Base-by-base conservation (phyloP, 371 early-diverging fungal genomes). In the Cokeromyces recurvatus region DNA sequence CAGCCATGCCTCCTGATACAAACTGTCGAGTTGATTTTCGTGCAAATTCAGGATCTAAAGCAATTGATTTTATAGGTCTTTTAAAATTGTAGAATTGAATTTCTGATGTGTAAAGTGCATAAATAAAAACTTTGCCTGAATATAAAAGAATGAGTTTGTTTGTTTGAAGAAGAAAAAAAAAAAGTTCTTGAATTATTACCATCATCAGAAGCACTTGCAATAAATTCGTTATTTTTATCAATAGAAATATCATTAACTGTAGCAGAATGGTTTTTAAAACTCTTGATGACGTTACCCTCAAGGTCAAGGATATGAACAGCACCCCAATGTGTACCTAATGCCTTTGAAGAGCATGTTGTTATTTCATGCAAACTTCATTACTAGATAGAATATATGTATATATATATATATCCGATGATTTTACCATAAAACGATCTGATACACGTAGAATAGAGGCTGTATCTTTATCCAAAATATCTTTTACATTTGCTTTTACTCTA, bases 271-370 rank as follows among this genome's bases (percentile, higher is more conserved):
- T 81, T 75, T 36, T 78, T 82, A 62, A 84, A 88, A 36, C 74
- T 77, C 65, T 90, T 90, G 24, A 92, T 82, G 17, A 84, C 72
- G 51, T 92, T 94, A 44, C 98, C 98, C 32, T 86, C 85, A 46
- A 92, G 85, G 64, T 97, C 98, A 36, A 96, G 75, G 42, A 97
- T 82, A 46, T 91, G 83, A 9, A 97, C 84, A 25, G 79, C 74
- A 41, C 98, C 97, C 81, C 92, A 87, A 57, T 97, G 94, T 6
- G 97, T 97, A 22, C 97, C 97, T n/a, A 96, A 65, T 14, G 85
- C 90, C 92, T 90, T 57, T 9, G 35, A 21, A 16, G 4, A 10
- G 7, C 4, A 27, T 10, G 24, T n/a, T 22, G 20, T 23, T 22
- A 21, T 25, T 23, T n/a, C n/a, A n/a, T n/a, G n/a, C n/a, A n/a